Percentiles rank a stretch among this genome's conserved stretches.
phyloP scores from a whole-genome alignment of 352 stramenopile species.

The Pythium utonaiense region DNA sequence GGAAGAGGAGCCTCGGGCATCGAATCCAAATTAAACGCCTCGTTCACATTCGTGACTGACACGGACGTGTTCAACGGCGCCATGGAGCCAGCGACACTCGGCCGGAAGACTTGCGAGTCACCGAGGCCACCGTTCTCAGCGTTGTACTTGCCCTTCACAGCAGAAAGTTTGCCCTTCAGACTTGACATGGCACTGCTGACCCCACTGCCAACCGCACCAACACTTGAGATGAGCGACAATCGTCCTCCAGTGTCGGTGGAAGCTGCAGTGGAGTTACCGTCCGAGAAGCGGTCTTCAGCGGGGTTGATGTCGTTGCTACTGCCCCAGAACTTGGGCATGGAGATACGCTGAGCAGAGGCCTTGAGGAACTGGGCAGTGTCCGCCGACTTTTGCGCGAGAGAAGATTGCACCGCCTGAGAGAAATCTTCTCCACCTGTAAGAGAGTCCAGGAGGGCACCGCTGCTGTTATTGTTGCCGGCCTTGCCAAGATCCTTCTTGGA shows the following conservation, averaged over 20 bases:
- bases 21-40: conserved; percentile 69
- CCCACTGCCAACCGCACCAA: conserved; percentile 44
- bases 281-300: conserved; percentile 43
- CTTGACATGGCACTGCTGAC: conserved; percentile 56
- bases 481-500: conserved; percentile 66
- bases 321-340: conserved; percentile 55
- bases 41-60: conserved; percentile 23
- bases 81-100: conserved; percentile 15
- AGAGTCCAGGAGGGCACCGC: conserved; percentile 33
- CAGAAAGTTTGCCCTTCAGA: conserved; percentile 64
- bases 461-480: conserved; percentile 19
- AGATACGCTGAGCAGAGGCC: conserved; percentile 67
- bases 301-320: conserved; percentile 34
- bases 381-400: conserved; percentile 65
- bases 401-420: conserved; percentile 45
- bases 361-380: conserved; percentile 78
- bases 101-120: conserved; percentile 8
- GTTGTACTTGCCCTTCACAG: conserved; percentile 85
- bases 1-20: conserved; percentile 55
- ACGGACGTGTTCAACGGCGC: conserved; percentile 4
- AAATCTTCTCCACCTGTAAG: conserved; percentile 27
- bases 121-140: conserved; percentile 30
- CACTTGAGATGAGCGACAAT: conserved; percentile 64
- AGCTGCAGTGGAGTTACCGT: conserved; percentile 26
- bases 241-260: conserved; percentile 40